Conservation (phyloP, 192 early-diverging fungal species). For the Entomortierella lignicola region DNA sequence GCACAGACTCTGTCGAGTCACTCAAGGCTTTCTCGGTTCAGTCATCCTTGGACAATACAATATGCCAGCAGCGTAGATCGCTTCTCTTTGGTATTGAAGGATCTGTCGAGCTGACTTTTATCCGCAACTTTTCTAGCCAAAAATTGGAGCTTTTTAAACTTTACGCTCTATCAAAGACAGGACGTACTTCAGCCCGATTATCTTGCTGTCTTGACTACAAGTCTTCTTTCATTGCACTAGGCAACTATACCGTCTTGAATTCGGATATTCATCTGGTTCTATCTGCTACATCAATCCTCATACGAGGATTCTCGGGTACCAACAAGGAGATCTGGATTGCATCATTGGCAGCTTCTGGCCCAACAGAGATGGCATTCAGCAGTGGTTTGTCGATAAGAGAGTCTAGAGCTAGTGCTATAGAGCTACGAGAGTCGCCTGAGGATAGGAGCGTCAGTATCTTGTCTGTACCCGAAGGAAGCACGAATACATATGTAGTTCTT, state of each 20-base stretch:
- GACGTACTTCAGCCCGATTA: conserved; percentile 27
- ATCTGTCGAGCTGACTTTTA: conserved; percentile 62
- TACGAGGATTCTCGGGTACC: conserved; percentile 32
- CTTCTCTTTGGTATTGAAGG: conserved; percentile 14
- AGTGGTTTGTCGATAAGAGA: conserved; percentile 53
- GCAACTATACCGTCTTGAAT: conserved; percentile 64
- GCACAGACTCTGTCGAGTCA: conserved; percentile 56
- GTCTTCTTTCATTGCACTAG: conserved; percentile 70
- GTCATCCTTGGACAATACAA: conserved; percentile 51
- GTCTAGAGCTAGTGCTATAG: conserved; percentile 10
- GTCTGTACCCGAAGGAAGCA: conserved; percentile 32
- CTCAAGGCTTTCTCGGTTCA: conserved; percentile 27
- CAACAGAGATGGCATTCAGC: conserved; percentile 69
- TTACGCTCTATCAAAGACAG: conserved; percentile 3
- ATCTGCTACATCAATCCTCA: conserved; percentile 69
- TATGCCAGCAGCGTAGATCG: conserved; percentile 60
- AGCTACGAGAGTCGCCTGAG: conserved; percentile 8
- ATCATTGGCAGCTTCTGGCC: conserved; percentile 61
- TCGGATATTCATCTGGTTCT: conserved; percentile 64
- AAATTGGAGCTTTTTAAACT: conserved; percentile 58
- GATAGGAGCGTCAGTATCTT: conserved; percentile 17
- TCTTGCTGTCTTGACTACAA: conserved; percentile 66
- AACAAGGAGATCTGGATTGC: conserved; percentile 75
- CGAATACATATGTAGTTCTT: conserved; percentile 19
- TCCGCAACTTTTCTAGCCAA: conserved; percentile 72